phyloP scores from a whole-genome alignment of 2,329 filamentous ascomycete species.

The Bipolaris cookei region DNA sequence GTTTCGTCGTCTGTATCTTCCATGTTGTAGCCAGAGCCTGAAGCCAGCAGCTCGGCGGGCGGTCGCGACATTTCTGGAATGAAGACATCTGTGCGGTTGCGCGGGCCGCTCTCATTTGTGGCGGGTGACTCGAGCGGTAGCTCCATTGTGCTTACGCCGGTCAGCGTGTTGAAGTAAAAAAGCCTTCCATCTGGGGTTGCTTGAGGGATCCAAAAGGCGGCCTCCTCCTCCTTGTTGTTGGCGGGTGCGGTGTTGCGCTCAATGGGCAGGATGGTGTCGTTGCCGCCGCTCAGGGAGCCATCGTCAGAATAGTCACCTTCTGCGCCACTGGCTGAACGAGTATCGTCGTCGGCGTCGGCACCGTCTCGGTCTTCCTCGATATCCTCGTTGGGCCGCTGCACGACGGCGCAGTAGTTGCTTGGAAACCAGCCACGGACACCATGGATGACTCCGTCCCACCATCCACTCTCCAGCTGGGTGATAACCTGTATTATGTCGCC shows the following conservation, averaged over 20 bases:
- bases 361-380: slow-evolving; percentile 67
- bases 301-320: slow-evolving; percentile 53
- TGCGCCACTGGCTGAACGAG: slow-evolving; percentile 54
- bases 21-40: slow-evolving; percentile 77
- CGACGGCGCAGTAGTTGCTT: slow-evolving; percentile 95
- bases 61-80: slow-evolving; percentile 89
- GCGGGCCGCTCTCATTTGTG: slow-evolving; percentile 79
- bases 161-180: slow-evolving; percentile 98
- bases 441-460: slow-evolving; percentile 99
- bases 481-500: slow-evolving; percentile 98
- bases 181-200: slow-evolving; percentile 90
- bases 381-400: slow-evolving; percentile 76
- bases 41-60: slow-evolving; percentile 88
- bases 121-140: slow-evolving; percentile 91
- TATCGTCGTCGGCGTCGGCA: slow-evolving; percentile 56
- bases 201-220: slow-evolving; percentile 98
- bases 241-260: slow-evolving; percentile 63
- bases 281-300: slow-evolving; percentile 51
- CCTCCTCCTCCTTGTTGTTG: slow-evolving; percentile 76
- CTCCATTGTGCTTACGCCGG: slow-evolving; percentile 92
- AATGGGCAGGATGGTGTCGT: slow-evolving; percentile 62
- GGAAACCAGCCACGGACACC: slow-evolving; percentile 98
- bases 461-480: slow-evolving; percentile 95
- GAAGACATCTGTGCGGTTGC: slow-evolving; percentile 85
- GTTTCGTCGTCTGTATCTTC: slow-evolving; percentile 90